Conservation (phyloP, 139 green algal species). For the Pycnococcus provasolii region DNA sequence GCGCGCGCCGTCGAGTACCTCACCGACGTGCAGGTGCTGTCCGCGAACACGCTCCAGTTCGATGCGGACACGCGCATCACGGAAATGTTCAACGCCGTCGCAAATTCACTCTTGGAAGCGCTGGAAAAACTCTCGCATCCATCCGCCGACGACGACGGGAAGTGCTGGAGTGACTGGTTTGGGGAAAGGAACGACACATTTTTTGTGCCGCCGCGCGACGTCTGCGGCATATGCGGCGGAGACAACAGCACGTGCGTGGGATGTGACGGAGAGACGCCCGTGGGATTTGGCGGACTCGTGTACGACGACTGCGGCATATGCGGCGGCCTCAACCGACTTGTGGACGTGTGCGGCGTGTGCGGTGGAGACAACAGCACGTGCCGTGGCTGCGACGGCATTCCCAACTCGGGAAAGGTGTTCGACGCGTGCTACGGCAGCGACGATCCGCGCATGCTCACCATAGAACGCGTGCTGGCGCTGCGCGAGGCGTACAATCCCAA, state of each 20-base stretch:
- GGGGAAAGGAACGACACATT: neutral
- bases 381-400: conserved; percentile 9
- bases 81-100: neutral
- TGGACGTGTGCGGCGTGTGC: conserved; percentile 17
- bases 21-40: neutral
- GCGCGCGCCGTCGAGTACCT: neutral
- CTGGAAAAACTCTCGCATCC: neutral
- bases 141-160: neutral
- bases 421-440: conserved; percentile 1
- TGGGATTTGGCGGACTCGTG: neutral
- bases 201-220: neutral
- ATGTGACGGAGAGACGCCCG: neutral
- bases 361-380: conserved; percentile 1
- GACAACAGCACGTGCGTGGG: neutral
- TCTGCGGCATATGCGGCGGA: neutral
- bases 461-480: neutral
- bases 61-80: neutral
- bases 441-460: neutral
- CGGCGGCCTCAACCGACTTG: neutral
- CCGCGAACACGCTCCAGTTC: neutral
- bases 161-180: neutral
- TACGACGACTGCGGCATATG: conserved; percentile 4
- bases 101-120: neutral
- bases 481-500: no score
- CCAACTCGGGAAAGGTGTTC: neutral